Evolutionary conservation across 2,329 filamentous ascomycete species (phyloP), one percentile per base, ranked within the genome.

Genomic region (Talaromyces funiculosus): DNA sequence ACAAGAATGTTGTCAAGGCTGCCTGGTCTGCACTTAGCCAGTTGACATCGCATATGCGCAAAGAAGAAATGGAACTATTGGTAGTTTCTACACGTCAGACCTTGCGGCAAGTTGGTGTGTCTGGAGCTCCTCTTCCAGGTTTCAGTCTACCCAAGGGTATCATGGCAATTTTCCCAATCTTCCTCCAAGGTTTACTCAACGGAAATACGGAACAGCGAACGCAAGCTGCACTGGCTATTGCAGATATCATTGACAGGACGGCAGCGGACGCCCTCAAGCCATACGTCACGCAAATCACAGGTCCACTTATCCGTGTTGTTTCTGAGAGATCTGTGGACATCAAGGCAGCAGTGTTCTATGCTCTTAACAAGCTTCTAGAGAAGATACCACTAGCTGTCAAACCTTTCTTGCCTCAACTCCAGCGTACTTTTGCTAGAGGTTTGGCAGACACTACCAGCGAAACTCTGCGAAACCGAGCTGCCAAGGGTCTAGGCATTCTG

Each of bases 181-280:
- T 99, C 84, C 77, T 97, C 71, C 95, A 99, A 73, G 94, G 94
- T 76, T 82, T 99, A 66, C 96, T 99, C 88, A 97, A 99, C 69
- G 95, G 94, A 61, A 92, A 89, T 38, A 81, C 90, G 16, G 94
- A 99, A 4, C 94, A 99, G 78, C 85, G 92, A 72, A 94, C 91
- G 26, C 90, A 95, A 72, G 87, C 94, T 61, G 94, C 95, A 49
- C 82, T 97, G 64, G 94, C 90, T 60, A 95, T 99, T 67, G 96
- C 92, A 2, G 95, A 99, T 72, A 90, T 99, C 66, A 89, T 97
- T 65, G 94, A 97, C 77, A 87, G 94, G 61, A 95, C 94, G 26
- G 93, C 88, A 73, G 86, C 91, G 66, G 88, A 92, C 62, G 87
- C 92, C 20, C 81, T 99, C 64, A 95, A 94, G 76, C 91, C 92